A percentile compares a stretch with the other conserved stretches of the same genome.
These are phyloP conservation scores for Lophiotrema nucula DNA, from an alignment of 495 filamentous ascomycete species.

Conservation along the genomic window DNA sequence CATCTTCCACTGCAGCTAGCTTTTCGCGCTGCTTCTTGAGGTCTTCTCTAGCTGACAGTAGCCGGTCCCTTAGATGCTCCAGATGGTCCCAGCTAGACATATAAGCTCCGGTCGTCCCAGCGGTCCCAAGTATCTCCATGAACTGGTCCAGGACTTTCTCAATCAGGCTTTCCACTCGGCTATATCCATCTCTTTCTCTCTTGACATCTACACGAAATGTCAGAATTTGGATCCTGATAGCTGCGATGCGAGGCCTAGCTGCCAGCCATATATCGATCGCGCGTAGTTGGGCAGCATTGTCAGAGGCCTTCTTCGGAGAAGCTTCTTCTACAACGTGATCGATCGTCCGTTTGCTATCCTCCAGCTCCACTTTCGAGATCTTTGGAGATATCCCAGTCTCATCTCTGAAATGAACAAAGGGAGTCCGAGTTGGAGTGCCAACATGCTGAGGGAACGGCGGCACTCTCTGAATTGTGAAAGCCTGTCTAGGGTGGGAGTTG, in stretches of 20 bases:
- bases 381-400: too few relatives aligned
- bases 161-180: background rate
- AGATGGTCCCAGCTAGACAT: background rate
- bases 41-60: background rate
- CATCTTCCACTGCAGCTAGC: background rate
- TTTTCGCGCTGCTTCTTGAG: background rate
- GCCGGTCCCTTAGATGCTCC: background rate
- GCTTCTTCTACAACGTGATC: too few relatives aligned
- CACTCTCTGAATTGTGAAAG: too few relatives aligned
- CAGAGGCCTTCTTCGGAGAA: too few relatives aligned
- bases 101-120: background rate
- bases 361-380: too few relatives aligned
- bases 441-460: too few relatives aligned
- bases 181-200: background rate
- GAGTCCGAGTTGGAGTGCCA: too few relatives aligned
- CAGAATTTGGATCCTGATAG: background rate
- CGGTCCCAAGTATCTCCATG: background rate
- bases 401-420: too few relatives aligned
- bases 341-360: too few relatives aligned
- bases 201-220: background rate
- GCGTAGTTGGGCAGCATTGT: background rate
- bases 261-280: background rate
- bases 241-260: background rate
- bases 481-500: too few relatives aligned
- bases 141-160: background rate